These are phyloP conservation scores for Yamadazyma blattariae DNA, from an alignment of 1,139 yeast genomes.

Conservation along the genomic window DNA sequence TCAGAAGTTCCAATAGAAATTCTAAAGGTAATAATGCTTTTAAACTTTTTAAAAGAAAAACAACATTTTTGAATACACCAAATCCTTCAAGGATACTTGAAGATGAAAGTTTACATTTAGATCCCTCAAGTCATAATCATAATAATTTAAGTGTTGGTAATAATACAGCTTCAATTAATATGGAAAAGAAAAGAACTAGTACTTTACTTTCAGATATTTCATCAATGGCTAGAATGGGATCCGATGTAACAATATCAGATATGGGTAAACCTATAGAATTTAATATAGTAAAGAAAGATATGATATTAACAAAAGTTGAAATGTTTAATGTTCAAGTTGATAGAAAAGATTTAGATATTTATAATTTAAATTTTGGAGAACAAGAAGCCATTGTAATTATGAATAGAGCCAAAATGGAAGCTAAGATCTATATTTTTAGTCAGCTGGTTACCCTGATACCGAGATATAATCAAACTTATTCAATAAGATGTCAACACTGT, in stretches of 20 bases:
- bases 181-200: constrained; percentile 53
- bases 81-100: constrained; percentile 43
- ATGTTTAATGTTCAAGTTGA: constrained; percentile 32
- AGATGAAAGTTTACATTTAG: constrained; percentile 24
- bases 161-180: constrained; percentile 29
- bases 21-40: constrained; percentile 14
- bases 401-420: constrained; percentile 28
- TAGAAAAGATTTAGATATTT: constrained; percentile 35
- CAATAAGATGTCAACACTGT: constrained; percentile 42
- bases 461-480: constrained; percentile 30
- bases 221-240: constrained; percentile 62
- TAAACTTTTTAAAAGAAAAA: constrained; percentile 21
- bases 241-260: constrained; percentile 34
- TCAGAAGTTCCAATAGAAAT: constrained; percentile 38
- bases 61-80: constrained; percentile 35
- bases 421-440: constrained; percentile 52
- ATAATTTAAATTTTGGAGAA: constrained; percentile 45
- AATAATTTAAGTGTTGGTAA: background rate
- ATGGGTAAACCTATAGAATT: constrained; percentile 24
- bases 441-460: constrained; percentile 32
- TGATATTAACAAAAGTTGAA: constrained; percentile 62
- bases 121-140: background rate
- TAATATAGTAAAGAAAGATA: constrained; percentile 53
- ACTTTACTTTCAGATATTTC: constrained; percentile 55
- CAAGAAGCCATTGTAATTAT: constrained; percentile 59